phyloP scores from a whole-genome alignment of 176 grass and related monocot species.

The Lolium rigidum region DNA sequence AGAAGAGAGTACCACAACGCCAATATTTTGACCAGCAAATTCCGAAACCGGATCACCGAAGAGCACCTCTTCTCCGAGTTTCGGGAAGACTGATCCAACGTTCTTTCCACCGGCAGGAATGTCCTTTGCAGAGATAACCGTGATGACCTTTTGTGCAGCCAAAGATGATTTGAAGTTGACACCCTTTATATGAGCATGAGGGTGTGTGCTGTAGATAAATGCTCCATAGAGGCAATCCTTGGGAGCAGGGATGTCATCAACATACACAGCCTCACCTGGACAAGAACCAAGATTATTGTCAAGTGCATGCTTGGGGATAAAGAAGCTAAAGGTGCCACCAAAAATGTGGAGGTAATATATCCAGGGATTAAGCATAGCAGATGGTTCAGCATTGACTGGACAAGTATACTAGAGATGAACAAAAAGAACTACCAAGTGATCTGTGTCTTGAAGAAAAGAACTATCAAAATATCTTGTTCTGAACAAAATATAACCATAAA shows the following conservation, averaged over 20 bases:
- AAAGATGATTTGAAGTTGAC: slow-evolving; percentile 61
- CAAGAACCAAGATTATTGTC: slow-evolving; percentile 31
- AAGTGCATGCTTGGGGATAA: background rate
- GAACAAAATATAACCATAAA: too few species aligned
- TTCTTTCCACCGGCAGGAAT: slow-evolving; percentile 75
- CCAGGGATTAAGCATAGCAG: background rate
- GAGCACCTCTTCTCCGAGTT: slow-evolving; percentile 63
- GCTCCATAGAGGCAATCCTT: slow-evolving; percentile 88
- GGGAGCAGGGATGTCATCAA: slow-evolving; percentile 85
- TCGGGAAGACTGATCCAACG: slow-evolving; percentile 36
- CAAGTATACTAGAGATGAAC: background rate
- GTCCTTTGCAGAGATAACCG: slow-evolving; percentile 68
- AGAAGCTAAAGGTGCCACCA: background rate
- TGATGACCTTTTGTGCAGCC: slow-evolving; percentile 66
- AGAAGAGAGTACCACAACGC: slow-evolving; percentile 69
- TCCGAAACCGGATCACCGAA: slow-evolving; percentile 69
- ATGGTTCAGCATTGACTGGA: slow-evolving; percentile 22
- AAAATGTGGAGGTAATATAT: slow-evolving; percentile 8
- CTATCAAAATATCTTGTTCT: too few species aligned
- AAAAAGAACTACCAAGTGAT: background rate
- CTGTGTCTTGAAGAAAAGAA: too few species aligned
- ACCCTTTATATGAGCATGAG: slow-evolving; percentile 62
- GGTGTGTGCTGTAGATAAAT: slow-evolving; percentile 84
- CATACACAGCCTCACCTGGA: slow-evolving; percentile 82
- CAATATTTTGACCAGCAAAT: slow-evolving; percentile 79